These are phyloP conservation scores for Mercurialis annua DNA, from an alignment of 345 rosid species.

Conservation along the genomic window DNA sequence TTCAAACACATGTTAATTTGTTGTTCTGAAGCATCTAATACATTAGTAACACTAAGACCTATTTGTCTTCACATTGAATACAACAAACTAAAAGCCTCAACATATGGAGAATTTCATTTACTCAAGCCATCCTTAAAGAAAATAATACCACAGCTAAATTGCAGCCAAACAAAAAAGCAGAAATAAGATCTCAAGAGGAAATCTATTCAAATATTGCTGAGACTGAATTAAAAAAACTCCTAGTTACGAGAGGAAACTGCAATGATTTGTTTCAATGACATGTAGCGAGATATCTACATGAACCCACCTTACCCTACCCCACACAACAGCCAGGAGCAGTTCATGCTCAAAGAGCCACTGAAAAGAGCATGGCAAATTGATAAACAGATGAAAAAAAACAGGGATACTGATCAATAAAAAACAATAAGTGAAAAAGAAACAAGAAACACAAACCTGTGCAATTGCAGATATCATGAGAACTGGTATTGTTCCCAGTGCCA, in stretches of 20 bases:
- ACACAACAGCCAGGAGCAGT: too few species aligned
- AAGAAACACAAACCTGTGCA: constrained; percentile 76
- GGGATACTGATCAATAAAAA: neutral
- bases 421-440: constrained; percentile 6
- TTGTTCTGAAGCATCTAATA: neutral
- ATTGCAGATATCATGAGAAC: constrained; percentile 80
- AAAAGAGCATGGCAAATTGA: too few species aligned
- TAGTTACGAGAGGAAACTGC: neutral
- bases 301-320: too few species aligned
- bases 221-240: neutral
- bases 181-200: neutral
- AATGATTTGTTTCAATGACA: neutral
- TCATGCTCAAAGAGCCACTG: too few species aligned
- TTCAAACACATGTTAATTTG: neutral
- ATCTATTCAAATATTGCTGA: neutral
- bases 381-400: neutral
- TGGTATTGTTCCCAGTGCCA: constrained; percentile 92
- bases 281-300: neutral
- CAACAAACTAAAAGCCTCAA: neutral
- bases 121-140: neutral
- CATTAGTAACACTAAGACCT: neutral
- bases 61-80: neutral
- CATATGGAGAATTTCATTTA: neutral
- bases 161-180: neutral
- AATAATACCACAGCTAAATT: neutral